These are phyloP conservation scores for Cerioporus squamosus DNA, from an alignment of 1,284 basidiomycete genomes.

Conservation along the genomic window DNA sequence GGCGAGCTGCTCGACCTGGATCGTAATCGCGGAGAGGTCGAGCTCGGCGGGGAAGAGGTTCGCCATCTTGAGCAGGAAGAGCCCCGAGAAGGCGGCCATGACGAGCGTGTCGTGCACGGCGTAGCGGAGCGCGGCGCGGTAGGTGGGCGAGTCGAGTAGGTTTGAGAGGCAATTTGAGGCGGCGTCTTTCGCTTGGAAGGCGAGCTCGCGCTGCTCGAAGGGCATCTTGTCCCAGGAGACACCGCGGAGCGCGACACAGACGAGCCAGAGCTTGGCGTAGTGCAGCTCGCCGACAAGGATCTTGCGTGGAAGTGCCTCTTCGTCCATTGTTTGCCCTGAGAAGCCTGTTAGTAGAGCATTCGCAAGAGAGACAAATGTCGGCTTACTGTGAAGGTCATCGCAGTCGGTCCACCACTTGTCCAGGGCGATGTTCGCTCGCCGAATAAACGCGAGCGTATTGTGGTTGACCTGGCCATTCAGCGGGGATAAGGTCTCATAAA, in stretches of 20 bases:
- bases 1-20: slow-evolving; percentile 84
- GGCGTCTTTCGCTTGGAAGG: slow-evolving; percentile 92
- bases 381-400: slow-evolving; percentile 77
- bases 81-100: slow-evolving; percentile 89
- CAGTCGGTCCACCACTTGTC: slow-evolving; percentile 92
- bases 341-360: not conserved
- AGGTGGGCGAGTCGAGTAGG: slow-evolving; percentile 78
- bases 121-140: slow-evolving; percentile 83
- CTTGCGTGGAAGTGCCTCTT: slow-evolving; percentile 83
- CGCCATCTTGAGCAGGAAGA: slow-evolving; percentile 92
- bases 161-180: slow-evolving; percentile 84
- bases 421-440: slow-evolving; percentile 81
- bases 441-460: slow-evolving; percentile 84
- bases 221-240: slow-evolving; percentile 95
- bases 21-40: slow-evolving; percentile 73
- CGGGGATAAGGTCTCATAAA: slow-evolving; percentile 86
- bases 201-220: slow-evolving; percentile 90
- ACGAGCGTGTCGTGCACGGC: slow-evolving; percentile 94
- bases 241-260: slow-evolving; percentile 89
- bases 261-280: slow-evolving; percentile 92
- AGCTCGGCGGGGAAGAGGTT: slow-evolving; percentile 83
- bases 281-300: slow-evolving; percentile 87
- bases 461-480: slow-evolving; percentile 87
- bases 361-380: not conserved
- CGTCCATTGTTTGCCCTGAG: slow-evolving; percentile 78